phyloP scores from a whole-genome alignment of 345 rosid genomes.

The Pistacia atlantica region DNA sequence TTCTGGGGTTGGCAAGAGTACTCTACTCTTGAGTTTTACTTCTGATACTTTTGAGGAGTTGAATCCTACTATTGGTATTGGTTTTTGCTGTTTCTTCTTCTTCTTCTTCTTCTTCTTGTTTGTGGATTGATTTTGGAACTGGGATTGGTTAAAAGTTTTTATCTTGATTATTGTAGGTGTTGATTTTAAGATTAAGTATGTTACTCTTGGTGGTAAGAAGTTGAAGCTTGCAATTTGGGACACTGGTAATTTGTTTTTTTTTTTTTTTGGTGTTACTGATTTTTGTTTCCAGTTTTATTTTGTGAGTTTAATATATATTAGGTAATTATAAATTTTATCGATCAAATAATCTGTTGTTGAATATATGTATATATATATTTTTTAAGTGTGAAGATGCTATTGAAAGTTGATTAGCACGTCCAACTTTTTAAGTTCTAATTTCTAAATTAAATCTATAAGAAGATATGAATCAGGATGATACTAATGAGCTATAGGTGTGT shows the following conservation, averaged over 20 bases:
- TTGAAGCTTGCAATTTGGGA: conserved; percentile 98
- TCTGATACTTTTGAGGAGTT: conserved; percentile 73
- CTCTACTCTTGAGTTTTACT: conserved; percentile 74
- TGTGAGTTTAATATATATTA: background rate
- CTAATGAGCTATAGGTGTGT: too few species aligned
- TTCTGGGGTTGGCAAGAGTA: conserved; percentile 88
- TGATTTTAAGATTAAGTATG: conserved; percentile 90
- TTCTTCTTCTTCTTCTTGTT: background rate
- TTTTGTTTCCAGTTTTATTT: background rate
- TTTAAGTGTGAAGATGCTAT: background rate
- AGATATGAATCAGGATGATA: too few species aligned
- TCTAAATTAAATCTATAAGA: too few species aligned
- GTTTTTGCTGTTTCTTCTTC: background rate
- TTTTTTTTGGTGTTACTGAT: background rate
- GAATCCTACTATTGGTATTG: conserved; percentile 70
- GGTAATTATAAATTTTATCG: background rate
- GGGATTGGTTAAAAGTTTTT: background rate
- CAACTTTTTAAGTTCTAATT: background rate
- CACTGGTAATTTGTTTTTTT: conserved; percentile 49
- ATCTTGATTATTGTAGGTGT: conserved; percentile 53
- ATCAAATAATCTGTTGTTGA: background rate
- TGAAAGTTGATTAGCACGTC: background rate
- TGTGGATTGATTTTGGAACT: background rate
- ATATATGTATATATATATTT: background rate
- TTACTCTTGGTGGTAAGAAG: conserved; percentile 74